Conservation (phyloP, 352 stramenopile species). For the Phytophthora tubulina region DNA sequence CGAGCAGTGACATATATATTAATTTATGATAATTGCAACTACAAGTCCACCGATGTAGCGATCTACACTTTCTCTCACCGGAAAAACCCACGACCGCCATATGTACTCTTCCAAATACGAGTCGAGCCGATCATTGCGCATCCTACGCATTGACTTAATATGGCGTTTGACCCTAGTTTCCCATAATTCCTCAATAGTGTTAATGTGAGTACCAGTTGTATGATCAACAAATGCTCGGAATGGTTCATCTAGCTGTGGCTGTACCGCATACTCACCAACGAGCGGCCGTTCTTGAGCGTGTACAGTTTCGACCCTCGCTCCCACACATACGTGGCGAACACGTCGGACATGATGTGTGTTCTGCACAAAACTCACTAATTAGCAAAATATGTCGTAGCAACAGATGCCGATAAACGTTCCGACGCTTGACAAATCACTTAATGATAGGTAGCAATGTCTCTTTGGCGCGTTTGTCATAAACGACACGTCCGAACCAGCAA, state of each 20-base stretch:
- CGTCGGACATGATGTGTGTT: background rate
- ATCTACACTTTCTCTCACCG: background rate
- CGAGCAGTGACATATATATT: constrained; percentile 2
- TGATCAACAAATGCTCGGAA: background rate
- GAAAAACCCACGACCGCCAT: constrained; percentile 25
- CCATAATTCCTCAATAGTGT: background rate
- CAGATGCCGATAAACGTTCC: background rate
- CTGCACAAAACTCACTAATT: background rate
- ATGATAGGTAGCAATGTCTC: background rate
- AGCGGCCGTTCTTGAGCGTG: background rate
- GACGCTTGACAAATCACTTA: background rate
- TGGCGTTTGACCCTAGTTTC: constrained; percentile 3
- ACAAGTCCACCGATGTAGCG: constrained; percentile 13
- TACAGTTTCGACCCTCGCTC: background rate
- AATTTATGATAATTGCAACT: constrained; percentile 14
- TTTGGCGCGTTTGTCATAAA: background rate
- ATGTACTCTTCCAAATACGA: constrained; percentile 22
- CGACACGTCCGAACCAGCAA: background rate
- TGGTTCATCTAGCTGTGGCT: background rate
- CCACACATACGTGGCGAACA: background rate
- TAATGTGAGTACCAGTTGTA: background rate
- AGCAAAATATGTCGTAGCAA: background rate
- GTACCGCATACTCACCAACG: background rate
- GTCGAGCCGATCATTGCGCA: background rate
- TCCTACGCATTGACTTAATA: constrained; percentile 20